phyloP scores from a whole-genome alignment of 2,329 filamentous ascomycete genomes.

The Cladosporium colombiae region DNA sequence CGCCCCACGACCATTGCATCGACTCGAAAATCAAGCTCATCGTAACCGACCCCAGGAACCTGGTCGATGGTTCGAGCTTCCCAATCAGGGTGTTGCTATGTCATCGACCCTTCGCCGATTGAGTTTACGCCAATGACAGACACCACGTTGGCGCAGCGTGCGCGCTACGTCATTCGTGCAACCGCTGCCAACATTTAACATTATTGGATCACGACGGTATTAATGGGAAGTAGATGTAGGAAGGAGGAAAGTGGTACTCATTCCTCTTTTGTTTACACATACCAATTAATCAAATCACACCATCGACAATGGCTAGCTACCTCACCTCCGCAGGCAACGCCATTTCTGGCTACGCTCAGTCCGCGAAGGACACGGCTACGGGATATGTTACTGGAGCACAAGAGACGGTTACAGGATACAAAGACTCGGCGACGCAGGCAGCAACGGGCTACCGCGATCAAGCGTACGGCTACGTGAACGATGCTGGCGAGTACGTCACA shows the following conservation, averaged over 20 bases:
- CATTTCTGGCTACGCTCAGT: slow-evolving; percentile 15
- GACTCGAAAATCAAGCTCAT: neutral
- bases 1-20: neutral
- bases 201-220: neutral
- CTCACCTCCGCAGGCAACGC: neutral
- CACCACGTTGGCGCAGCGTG: neutral
- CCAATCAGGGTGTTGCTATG: neutral
- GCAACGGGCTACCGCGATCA: slow-evolving; percentile 22
- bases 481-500: slow-evolving; percentile 24
- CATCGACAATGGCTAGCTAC: neutral
- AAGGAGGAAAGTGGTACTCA: neutral
- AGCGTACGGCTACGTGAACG: slow-evolving; percentile 24
- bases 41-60: neutral
- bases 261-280: neutral
- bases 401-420: slow-evolving; percentile 20
- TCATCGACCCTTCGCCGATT: neutral
- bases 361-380: slow-evolving; percentile 17
- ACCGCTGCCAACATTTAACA: slow-evolving; percentile 7
- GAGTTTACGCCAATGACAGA: neutral
- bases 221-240: neutral
- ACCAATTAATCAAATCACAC: neutral
- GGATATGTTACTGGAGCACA: slow-evolving; percentile 20
- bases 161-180: slow-evolving; percentile 3
- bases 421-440: neutral
- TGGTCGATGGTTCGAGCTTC: neutral